phyloP scores from a whole-genome alignment of 352 stramenopile species.

The Globisporangium cederbergense region DNA sequence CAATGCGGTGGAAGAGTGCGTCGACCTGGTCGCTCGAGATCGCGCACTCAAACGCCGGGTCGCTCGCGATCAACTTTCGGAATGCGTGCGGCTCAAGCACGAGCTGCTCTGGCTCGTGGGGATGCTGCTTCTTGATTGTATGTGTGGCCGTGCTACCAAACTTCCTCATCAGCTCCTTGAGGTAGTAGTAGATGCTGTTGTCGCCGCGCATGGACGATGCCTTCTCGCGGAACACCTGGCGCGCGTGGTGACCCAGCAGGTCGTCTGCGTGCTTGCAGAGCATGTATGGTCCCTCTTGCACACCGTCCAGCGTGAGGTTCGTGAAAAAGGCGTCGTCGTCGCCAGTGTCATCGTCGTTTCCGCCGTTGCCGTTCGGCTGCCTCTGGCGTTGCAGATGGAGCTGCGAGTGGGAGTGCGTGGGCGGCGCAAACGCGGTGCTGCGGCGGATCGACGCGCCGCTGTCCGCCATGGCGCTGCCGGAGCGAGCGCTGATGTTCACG shows the following conservation, averaged over 20 bases:
- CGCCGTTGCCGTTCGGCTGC: slow-evolving; percentile 2
- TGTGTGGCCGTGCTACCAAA: slow-evolving; percentile 43
- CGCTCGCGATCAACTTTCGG: slow-evolving; percentile 71
- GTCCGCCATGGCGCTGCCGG: background rate
- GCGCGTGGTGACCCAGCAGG: slow-evolving; percentile 70
- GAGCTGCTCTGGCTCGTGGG: slow-evolving; percentile 38
- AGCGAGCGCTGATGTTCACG: slow-evolving; percentile 5
- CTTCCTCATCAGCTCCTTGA: slow-evolving; percentile 79
- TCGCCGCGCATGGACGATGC: slow-evolving; percentile 72
- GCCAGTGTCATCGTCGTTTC: slow-evolving; percentile 7
- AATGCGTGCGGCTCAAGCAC: slow-evolving; percentile 70
- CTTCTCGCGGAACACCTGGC: slow-evolving; percentile 84
- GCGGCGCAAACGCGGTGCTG: background rate
- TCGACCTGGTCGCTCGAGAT: slow-evolving; percentile 70
- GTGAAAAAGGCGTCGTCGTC: slow-evolving; percentile 46
- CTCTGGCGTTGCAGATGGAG: slow-evolving; percentile 1
- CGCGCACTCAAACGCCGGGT: slow-evolving; percentile 68
- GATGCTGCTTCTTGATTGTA: slow-evolving; percentile 32
- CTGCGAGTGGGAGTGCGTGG: background rate
- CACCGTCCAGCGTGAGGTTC: slow-evolving; percentile 75
- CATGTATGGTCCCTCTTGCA: slow-evolving; percentile 79
- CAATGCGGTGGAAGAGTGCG: slow-evolving; percentile 72
- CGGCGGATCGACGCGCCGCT: slow-evolving; percentile 4
- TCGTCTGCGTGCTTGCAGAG: slow-evolving; percentile 84
- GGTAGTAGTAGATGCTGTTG: slow-evolving; percentile 84